Evolutionary conservation across 345 rosid genomes (phyloP), one percentile per base, ranked within the genome.

Genomic region (Pugionium cornutum): DNA sequence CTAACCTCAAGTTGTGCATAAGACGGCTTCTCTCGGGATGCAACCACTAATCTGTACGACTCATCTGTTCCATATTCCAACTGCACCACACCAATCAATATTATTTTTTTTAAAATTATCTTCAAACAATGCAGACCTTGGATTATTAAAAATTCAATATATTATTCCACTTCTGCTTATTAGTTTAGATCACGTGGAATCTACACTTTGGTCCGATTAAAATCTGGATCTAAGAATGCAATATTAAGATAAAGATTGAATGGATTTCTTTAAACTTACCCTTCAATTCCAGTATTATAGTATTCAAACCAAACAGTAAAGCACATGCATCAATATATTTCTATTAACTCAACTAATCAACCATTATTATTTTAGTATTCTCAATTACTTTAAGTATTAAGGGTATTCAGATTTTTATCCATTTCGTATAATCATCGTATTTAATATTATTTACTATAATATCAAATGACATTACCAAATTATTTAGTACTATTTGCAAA

Each of bases 21-120:
- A 64, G 62, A 70, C 3, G 82, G 80, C 9, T 78, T 78, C 29
- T 64, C 71, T 30, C 51, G 72, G 32, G 83, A 77, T 56, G 91
- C 80, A 48, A 88, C 78, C 45, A 61, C 58, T 52, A 88, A 68
- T 64, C 68, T 85, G 81, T 88, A 85, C 10, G 91, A 85, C 64
- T 88, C 95, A 46, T 85, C 86, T 32, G 47, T 51, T 33, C 89
- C 89, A 46, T 79, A 81, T 50, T 85, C 83, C 62, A 85, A 76
- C 95, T 88, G 83, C 73, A 76, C 49, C 69, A 43, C 26, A 55
- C 25, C 41, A 37, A 37, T 4, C 41, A 37, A 5, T 18, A 18
- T 18, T 18, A 18, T 6, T 37, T 4, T 37, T 36, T 4, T 37
- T 37, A 18, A 18, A 18, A 18, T 18, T 18, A 18, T 33, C 35